Conservation (phyloP, 1,284 basidiomycete genomes). For the Ceraceosorus guamensis region DNA sequence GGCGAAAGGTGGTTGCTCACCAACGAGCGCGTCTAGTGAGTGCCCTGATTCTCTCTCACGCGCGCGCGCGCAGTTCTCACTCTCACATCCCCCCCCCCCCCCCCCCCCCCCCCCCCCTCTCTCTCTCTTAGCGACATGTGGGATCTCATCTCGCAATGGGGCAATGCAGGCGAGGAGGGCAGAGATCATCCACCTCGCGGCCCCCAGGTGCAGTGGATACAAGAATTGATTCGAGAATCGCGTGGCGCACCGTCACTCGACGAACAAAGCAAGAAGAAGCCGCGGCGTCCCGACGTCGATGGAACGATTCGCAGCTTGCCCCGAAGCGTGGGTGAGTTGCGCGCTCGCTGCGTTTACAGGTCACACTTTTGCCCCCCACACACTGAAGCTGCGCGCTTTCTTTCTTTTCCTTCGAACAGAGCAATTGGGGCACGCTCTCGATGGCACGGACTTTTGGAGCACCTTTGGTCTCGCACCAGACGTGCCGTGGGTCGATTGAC, state of each 20-base stretch:
- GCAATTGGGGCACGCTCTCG: conserved; percentile 6
- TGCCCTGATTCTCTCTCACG: neutral
- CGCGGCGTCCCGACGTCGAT: neutral
- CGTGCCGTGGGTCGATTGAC: conserved; percentile 10
- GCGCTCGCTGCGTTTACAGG: neutral
- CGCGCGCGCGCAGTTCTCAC: neutral
- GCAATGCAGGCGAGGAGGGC: conserved; percentile 10
- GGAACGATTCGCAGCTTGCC: conserved; percentile 4
- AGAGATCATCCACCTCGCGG: conserved; percentile 9
- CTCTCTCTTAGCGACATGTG: conserved; percentile 7
- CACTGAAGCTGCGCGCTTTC: neutral
- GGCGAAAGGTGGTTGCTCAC: conserved; percentile 34
- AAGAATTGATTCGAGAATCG: conserved; percentile 8
- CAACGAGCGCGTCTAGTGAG: conserved; percentile 14
- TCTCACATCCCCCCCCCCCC: too few species aligned
- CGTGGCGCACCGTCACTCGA: neutral
- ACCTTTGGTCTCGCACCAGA: conserved; percentile 11
- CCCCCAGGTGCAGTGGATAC: conserved; percentile 2
- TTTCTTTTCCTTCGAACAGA: neutral
- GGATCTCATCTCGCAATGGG: conserved; percentile 9
- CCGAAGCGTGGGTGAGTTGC: conserved; percentile 1
- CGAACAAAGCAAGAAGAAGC: neutral
- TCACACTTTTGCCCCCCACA: neutral
- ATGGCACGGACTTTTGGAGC: conserved; percentile 12
- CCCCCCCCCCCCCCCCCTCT: neutral